Percentiles rank a stretch among this genome's conserved stretches.
phyloP scores from a whole-genome alignment of 805 yeast species.

The Metschnikowia borealis region DNA sequence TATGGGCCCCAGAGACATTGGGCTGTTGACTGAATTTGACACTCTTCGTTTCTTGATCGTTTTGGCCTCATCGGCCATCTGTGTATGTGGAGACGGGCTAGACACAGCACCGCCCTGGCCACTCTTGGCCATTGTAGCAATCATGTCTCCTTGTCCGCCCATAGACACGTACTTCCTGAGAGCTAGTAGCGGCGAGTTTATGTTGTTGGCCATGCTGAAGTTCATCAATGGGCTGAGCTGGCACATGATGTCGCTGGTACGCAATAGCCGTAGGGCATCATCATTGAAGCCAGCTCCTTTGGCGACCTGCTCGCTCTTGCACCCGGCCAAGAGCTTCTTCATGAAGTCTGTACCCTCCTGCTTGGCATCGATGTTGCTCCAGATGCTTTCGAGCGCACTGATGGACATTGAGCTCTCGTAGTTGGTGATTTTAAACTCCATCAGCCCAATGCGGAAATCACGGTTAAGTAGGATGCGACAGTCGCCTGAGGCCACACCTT shows the following conservation, averaged over 20 bases:
- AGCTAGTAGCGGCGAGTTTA: conserved; percentile 53
- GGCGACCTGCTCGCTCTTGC: conserved; percentile 42
- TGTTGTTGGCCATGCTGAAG: conserved; percentile 45
- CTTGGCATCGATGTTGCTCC: conserved; percentile 18
- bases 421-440: conserved; percentile 48
- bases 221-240: conserved; percentile 62
- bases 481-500: conserved; percentile 57
- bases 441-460: conserved; percentile 64
- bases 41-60: conserved; percentile 10
- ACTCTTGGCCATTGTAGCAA: not conserved
- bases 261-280: conserved; percentile 64
- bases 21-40: conserved; percentile 12
- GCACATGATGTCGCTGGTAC: conserved; percentile 76
- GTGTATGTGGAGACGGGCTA: conserved; percentile 12
- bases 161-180: conserved; percentile 39
- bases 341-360: conserved; percentile 5
- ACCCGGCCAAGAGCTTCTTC: conserved; percentile 5
- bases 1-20: conserved; percentile 9
- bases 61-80: conserved; percentile 8
- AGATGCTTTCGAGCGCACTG: conserved; percentile 24
- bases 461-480: conserved; percentile 60
- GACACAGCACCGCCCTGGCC: not conserved
- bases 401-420: conserved; percentile 27
- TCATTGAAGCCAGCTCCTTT: conserved; percentile 61
- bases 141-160: conserved; percentile 12